phyloP scores from a whole-genome alignment of 441 rosid species.

The Sinapis alba region DNA sequence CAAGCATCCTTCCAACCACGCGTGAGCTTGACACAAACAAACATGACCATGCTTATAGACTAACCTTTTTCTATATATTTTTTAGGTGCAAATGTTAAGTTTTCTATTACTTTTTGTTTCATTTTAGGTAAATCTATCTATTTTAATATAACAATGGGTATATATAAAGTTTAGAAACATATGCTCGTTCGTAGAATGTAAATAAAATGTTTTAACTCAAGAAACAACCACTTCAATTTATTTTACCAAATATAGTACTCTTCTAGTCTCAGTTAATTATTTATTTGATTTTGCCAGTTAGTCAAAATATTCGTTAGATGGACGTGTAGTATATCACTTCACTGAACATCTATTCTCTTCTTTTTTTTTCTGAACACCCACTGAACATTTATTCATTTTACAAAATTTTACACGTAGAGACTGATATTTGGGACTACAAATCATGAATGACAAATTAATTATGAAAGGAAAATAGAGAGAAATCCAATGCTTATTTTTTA shows the following conservation, averaged over 20 bases:
- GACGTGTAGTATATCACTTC: slow-evolving; percentile 20
- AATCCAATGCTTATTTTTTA: neutral
- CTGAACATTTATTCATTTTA: neutral
- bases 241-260: neutral
- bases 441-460: slow-evolving; percentile 27
- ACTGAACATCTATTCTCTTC: neutral
- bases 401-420: neutral
- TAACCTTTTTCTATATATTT: neutral
- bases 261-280: neutral
- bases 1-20: slow-evolving; percentile 42
- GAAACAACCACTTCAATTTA: too few species aligned
- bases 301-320: slow-evolving; percentile 13
- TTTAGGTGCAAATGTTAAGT: neutral
- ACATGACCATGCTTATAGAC: slow-evolving; percentile 34
- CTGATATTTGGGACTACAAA: slow-evolving; percentile 15
- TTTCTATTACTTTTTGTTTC: neutral
- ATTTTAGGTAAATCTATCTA: neutral
- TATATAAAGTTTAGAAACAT: neutral
- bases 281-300: slow-evolving; percentile 8
- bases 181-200: neutral
- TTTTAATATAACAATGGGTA: neutral
- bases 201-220: neutral
- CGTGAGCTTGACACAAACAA: slow-evolving; percentile 44
- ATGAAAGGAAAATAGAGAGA: slow-evolving; percentile 31
- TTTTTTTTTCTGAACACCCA: too few species aligned